Conservation (phyloP, 768 basidiomycete species). For the Tylopilus balloui region DNA sequence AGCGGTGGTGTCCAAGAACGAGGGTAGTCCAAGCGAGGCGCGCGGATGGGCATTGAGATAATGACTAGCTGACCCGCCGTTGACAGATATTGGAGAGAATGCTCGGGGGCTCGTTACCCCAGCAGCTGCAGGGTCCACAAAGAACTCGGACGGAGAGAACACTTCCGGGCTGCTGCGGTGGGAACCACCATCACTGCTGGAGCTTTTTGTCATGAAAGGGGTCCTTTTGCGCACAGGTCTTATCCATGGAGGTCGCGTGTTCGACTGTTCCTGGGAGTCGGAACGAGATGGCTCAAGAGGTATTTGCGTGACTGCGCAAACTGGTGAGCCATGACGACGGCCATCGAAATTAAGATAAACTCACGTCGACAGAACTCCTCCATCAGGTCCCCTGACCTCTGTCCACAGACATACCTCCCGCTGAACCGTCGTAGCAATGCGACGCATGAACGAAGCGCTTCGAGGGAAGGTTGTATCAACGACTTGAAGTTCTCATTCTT, state of each 20-base stretch:
- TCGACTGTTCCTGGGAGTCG: conserved; percentile 44
- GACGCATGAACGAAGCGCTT: conserved; percentile 84
- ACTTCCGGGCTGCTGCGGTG: conserved; percentile 57
- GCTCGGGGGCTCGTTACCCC: conserved; percentile 19
- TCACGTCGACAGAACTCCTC: conserved; percentile 90
- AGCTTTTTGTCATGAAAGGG: conserved; percentile 41
- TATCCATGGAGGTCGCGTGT: conserved; percentile 76
- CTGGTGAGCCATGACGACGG: conserved; percentile 8
- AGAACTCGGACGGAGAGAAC: conserved; percentile 63
- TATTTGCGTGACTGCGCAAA: conserved; percentile 67
- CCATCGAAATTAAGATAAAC: conserved; percentile 17
- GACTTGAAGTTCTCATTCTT: conserved; percentile 73
- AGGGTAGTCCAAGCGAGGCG: conserved; percentile 20
- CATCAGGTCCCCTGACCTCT: conserved; percentile 87
- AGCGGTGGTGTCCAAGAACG: conserved; percentile 28
- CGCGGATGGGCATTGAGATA: conserved; percentile 26
- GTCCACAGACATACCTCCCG: conserved; percentile 87
- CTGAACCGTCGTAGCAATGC: conserved; percentile 85
- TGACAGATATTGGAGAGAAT: conserved; percentile 22
- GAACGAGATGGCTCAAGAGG: conserved; percentile 69
- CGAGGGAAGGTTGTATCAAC: conserved; percentile 76
- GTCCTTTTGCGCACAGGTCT: conserved; percentile 82
- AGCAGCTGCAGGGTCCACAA: conserved; percentile 43
- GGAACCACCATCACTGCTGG: conserved; percentile 42
- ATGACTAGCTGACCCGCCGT: conserved; percentile 13